Evolutionary conservation across 1,139 yeast genomes (phyloP).

Genomic region (Candida sp.): DNA sequence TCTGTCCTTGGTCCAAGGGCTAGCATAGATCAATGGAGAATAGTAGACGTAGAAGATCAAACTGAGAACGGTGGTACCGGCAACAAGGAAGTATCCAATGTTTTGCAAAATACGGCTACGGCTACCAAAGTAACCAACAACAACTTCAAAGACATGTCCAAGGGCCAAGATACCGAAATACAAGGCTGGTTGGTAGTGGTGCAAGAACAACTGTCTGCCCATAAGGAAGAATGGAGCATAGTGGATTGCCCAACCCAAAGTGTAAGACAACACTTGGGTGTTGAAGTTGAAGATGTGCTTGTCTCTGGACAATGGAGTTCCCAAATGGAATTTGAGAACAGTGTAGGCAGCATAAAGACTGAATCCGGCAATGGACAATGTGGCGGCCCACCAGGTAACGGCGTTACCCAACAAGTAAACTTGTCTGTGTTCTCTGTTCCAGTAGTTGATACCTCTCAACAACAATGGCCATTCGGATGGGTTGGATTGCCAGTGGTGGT

Average conservation of each 20-base stretch:
- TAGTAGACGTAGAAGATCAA: slow-evolving; percentile 63
- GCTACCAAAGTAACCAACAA: slow-evolving; percentile 49
- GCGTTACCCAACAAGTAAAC: slow-evolving; percentile 93
- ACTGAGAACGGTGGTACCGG: slow-evolving; percentile 52
- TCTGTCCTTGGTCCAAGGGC: slow-evolving; percentile 75
- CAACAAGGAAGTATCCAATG: slow-evolving; percentile 48
- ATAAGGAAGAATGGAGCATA: slow-evolving; percentile 88
- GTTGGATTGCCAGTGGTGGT: slow-evolving; percentile 87
- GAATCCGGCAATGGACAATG: slow-evolving; percentile 61
- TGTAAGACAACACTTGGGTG: slow-evolving; percentile 66
- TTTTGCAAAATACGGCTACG: slow-evolving; percentile 35
- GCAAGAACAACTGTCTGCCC: slow-evolving; percentile 94
- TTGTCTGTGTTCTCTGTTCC: slow-evolving; percentile 80
- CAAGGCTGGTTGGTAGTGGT: slow-evolving; percentile 90
- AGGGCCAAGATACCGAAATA: slow-evolving; percentile 88
- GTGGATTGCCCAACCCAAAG: slow-evolving; percentile 86
- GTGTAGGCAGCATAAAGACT: slow-evolving; percentile 55
- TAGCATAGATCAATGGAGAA: slow-evolving; percentile 79
- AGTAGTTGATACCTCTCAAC: slow-evolving; percentile 92
- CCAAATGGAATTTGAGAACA: slow-evolving; percentile 79
- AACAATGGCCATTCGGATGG: slow-evolving; percentile 93
- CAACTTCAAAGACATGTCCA: slow-evolving; percentile 79
- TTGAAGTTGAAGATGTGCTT: slow-evolving; percentile 73
- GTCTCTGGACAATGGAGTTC: slow-evolving; percentile 50
- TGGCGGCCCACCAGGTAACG: slow-evolving; percentile 86